A percentile compares a stretch with the other conserved stretches of the same genome.
Conservation (phyloP, 2,329 filamentous ascomycete genomes). For the Colletotrichum kahawae region DNA sequence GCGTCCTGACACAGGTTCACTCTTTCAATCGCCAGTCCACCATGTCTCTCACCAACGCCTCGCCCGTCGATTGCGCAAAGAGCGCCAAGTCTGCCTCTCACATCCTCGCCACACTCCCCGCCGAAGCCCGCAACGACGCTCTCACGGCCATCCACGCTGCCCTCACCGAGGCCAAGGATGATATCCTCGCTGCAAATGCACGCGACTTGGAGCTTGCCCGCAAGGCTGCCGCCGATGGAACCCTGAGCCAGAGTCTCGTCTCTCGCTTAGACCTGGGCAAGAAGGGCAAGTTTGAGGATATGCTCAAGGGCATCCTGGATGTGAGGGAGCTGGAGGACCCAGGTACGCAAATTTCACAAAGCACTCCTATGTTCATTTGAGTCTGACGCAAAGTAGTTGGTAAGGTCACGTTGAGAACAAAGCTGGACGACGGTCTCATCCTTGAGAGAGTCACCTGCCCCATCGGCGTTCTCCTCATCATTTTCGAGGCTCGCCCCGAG, state of each 20-base stretch:
- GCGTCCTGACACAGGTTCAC: neutral
- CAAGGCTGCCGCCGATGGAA: conserved; percentile 74
- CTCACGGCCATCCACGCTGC: conserved; percentile 82
- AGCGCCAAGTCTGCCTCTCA: conserved; percentile 84
- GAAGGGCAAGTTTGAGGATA: conserved; percentile 94
- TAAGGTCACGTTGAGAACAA: conserved; percentile 80
- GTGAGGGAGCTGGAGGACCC: conserved; percentile 86
- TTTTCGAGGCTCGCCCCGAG: conserved; percentile 96
- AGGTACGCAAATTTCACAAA: conserved; percentile 54
- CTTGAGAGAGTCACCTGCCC: conserved; percentile 91
- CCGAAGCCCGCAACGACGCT: conserved; percentile 80
- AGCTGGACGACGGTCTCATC: conserved; percentile 83
- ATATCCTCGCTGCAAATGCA: conserved; percentile 86
- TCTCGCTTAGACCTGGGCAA: conserved; percentile 87
- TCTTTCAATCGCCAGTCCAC: neutral
- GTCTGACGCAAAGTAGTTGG: conserved; percentile 63
- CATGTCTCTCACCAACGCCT: conserved; percentile 92
- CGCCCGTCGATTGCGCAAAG: conserved; percentile 76
- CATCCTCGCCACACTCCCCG: conserved; percentile 79
- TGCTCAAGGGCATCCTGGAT: conserved; percentile 93
- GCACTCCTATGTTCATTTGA: neutral
- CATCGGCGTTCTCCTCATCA: conserved; percentile 96
- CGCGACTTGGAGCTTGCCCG: conserved; percentile 79
- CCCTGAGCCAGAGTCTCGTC: conserved; percentile 80
- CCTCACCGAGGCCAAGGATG: conserved; percentile 70